phyloP scores from a whole-genome alignment of 2,329 filamentous ascomycete genomes.

The Arthroderma sp. region DNA sequence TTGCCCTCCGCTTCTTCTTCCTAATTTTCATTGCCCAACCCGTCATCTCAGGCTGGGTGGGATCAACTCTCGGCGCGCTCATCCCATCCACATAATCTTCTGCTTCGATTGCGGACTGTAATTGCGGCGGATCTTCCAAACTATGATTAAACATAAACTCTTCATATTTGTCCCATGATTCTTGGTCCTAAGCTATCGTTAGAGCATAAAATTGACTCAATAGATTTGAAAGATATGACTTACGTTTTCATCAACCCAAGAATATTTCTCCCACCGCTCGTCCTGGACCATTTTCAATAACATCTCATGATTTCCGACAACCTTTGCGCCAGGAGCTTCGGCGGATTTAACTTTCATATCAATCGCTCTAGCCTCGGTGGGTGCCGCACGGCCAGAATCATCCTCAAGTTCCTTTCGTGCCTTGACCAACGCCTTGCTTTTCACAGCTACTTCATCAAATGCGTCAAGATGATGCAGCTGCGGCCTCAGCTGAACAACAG shows the following conservation, averaged over 20 bases:
- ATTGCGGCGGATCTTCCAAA: constrained; percentile 30
- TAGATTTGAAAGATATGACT: constrained; percentile 5
- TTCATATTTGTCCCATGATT: constrained; percentile 63
- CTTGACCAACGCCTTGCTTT: constrained; percentile 18
- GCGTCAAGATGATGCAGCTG: constrained; percentile 92
- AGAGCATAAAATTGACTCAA: neutral
- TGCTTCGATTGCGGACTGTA: constrained; percentile 44
- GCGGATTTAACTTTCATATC: constrained; percentile 76
- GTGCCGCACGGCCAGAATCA: constrained; percentile 29
- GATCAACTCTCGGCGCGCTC: constrained; percentile 40
- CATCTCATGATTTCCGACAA: constrained; percentile 61
- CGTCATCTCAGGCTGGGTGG: constrained; percentile 29
- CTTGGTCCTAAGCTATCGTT: constrained; percentile 35
- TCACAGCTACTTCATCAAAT: constrained; percentile 47
- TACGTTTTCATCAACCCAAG: constrained; percentile 56
- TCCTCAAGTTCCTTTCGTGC: constrained; percentile 30
- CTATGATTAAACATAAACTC: constrained; percentile 52
- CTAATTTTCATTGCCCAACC: constrained; percentile 34
- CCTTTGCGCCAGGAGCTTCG: constrained; percentile 48
- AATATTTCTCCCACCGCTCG: constrained; percentile 67
- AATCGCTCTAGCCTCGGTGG: constrained; percentile 56
- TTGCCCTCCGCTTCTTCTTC: constrained; percentile 21
- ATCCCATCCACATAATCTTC: constrained; percentile 51
- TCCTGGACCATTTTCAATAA: constrained; percentile 67
- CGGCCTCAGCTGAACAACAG: constrained; percentile 76